These are phyloP conservation scores for Globisporangium lucens DNA, from an alignment of 352 stramenopile species.

Conservation along the genomic window DNA sequence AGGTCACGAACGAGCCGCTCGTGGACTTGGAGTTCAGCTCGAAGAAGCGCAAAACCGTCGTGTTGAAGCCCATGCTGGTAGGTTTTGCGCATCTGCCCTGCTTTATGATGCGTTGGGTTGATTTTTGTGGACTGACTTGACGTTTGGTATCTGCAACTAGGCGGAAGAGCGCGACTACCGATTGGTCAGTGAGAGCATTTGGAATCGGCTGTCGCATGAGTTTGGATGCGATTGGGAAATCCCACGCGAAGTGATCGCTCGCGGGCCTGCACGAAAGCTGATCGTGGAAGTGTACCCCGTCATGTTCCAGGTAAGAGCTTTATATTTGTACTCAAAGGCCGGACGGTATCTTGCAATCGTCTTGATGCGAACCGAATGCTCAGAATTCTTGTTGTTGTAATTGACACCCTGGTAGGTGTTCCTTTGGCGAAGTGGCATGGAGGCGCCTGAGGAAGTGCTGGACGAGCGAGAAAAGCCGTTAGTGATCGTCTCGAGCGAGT, in stretches of 20 bases:
- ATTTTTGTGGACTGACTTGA: conserved; percentile 11
- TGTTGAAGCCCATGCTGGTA: conserved; percentile 63
- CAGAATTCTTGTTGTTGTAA: background rate
- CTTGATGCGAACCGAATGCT: background rate
- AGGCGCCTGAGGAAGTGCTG: conserved; percentile 22
- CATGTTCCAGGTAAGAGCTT: conserved; percentile 44
- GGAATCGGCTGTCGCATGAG: conserved; percentile 56
- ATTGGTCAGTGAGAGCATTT: conserved; percentile 67
- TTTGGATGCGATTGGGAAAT: conserved; percentile 79
- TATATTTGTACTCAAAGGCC: background rate
- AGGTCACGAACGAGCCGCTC: conserved; percentile 37
- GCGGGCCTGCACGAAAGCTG: conserved; percentile 33
- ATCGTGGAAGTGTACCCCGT: conserved; percentile 71
- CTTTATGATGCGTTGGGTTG: background rate
- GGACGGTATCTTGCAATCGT: background rate
- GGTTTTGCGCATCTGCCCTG: conserved; percentile 3
- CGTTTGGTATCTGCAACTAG: conserved; percentile 16
- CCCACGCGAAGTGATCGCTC: conserved; percentile 46
- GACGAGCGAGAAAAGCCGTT: conserved; percentile 34
- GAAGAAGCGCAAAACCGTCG: conserved; percentile 34
- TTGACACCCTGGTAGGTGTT: conserved; percentile 25
- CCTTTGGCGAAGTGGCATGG: conserved; percentile 36
- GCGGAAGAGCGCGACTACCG: conserved; percentile 63
- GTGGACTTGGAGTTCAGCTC: conserved; percentile 50
- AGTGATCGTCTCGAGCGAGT: conserved; percentile 39